Percentiles rank a stretch among this genome's conserved stretches.
phyloP scores from a whole-genome alignment of 192 early-diverging fungal species.

The Coemansia sp. region DNA sequence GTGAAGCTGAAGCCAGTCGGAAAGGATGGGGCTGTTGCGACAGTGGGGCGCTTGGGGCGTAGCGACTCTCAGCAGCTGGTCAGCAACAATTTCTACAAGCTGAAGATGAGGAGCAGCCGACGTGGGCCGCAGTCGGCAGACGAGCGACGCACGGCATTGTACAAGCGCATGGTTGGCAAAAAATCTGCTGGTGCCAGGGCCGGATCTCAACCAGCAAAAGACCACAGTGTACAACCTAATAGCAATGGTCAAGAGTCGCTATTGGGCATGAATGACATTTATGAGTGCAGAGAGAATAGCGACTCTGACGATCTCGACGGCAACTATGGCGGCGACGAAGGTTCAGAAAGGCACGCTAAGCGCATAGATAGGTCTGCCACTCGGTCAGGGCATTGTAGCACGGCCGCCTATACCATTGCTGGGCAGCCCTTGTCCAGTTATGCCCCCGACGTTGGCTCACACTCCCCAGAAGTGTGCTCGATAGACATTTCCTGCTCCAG shows the following conservation, averaged over 20 bases:
- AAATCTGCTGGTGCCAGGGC: not conserved
- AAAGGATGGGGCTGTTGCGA: constrained; percentile 12
- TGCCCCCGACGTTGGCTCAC: not conserved
- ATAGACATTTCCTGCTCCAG: not conserved
- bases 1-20: constrained; percentile 44
- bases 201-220: not conserved
- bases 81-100: constrained; percentile 52
- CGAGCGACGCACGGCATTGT: constrained; percentile 43
- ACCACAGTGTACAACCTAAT: not conserved
- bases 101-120: constrained; percentile 26
- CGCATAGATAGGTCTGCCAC: not conserved
- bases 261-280: not conserved
- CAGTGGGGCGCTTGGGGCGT: constrained; percentile 1
- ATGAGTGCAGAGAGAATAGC: not conserved
- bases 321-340: not conserved
- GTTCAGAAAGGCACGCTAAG: not conserved
- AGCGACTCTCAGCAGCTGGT: constrained; percentile 26
- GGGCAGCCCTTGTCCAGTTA: not conserved
- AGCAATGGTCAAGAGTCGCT: not conserved
- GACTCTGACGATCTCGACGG: not conserved
- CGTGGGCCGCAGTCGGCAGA: constrained; percentile 32
- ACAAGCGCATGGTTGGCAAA: constrained; percentile 42
- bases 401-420: not conserved
- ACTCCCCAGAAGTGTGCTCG: not conserved
- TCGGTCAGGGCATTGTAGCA: not conserved